These are phyloP conservation scores for Pseudogymnoascus sp. DNA, from an alignment of 2,329 filamentous ascomycete genomes.

Conservation along the genomic window DNA sequence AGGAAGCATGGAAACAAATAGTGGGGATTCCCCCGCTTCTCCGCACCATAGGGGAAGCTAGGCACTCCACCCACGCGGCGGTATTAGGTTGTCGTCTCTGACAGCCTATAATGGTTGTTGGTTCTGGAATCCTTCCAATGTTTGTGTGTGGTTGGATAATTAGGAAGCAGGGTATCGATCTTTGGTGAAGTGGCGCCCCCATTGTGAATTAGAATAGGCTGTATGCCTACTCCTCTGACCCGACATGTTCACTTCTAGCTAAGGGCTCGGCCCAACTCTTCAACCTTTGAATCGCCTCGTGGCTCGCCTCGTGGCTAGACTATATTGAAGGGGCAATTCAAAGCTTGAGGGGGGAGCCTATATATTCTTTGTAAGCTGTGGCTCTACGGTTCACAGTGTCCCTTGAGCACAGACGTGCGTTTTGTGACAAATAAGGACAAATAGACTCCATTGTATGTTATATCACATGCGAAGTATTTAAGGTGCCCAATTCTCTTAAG, in stretches of 20 bases:
- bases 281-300: background rate
- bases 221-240: background rate
- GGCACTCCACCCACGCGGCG: background rate
- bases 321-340: background rate
- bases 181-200: background rate
- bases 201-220: background rate
- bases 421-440: background rate
- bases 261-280: background rate
- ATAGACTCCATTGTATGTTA: too few species aligned
- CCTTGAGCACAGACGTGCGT: too few species aligned
- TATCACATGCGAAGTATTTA: too few species aligned
- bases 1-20: background rate
- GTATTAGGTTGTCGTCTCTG: background rate
- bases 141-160: conserved; percentile 1
- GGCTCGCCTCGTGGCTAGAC: background rate
- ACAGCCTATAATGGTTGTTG: background rate
- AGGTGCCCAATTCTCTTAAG: too few species aligned
- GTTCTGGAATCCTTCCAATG: background rate
- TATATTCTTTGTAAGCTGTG: too few species aligned
- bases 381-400: too few species aligned
- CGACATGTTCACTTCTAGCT: background rate
- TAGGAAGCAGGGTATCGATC: background rate
- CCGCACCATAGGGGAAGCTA: background rate
- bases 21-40: background rate
- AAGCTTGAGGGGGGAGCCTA: background rate